These are phyloP conservation scores for Moricandia moricandioides DNA, from an alignment of 345 rosid species.

Conservation along the genomic window DNA sequence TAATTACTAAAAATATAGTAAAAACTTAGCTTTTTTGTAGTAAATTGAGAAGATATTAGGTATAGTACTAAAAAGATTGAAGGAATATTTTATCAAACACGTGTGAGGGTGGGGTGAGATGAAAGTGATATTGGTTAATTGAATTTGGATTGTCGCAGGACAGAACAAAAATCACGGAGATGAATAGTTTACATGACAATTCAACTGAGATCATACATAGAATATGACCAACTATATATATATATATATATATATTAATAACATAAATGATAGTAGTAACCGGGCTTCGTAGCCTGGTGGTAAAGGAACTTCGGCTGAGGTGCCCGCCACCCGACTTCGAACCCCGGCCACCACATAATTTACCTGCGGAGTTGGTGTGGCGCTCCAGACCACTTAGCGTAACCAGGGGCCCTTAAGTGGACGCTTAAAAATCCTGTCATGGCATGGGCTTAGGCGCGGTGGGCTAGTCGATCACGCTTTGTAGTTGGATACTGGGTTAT, in stretches of 20 bases:
- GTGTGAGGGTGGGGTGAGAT: not conserved
- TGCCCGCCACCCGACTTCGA: too few relatives aligned
- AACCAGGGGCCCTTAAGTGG: too few relatives aligned
- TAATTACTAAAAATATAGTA: not conserved
- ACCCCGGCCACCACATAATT: too few relatives aligned
- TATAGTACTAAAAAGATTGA: not conserved
- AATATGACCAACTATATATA: not conserved
- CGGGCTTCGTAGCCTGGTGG: too few relatives aligned
- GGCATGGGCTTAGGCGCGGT: too few relatives aligned
- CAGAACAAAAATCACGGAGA: not conserved
- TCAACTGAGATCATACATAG: not conserved
- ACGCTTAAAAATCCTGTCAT: too few relatives aligned
- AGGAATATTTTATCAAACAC: not conserved
- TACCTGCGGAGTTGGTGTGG: too few relatives aligned
- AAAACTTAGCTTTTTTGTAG: not conserved
- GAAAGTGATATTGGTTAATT: not conserved
- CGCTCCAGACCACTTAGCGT: too few relatives aligned
- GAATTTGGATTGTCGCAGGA: not conserved
- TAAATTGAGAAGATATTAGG: not conserved
- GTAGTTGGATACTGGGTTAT: too few relatives aligned
- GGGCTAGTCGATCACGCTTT: too few relatives aligned
- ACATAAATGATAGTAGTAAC: not conserved
- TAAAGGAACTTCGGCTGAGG: too few relatives aligned
- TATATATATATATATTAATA: too few relatives aligned
- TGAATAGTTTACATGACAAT: not conserved